Evolutionary conservation across 768 basidiomycete species (phyloP).

Genomic region (Pholiota conissans): DNA sequence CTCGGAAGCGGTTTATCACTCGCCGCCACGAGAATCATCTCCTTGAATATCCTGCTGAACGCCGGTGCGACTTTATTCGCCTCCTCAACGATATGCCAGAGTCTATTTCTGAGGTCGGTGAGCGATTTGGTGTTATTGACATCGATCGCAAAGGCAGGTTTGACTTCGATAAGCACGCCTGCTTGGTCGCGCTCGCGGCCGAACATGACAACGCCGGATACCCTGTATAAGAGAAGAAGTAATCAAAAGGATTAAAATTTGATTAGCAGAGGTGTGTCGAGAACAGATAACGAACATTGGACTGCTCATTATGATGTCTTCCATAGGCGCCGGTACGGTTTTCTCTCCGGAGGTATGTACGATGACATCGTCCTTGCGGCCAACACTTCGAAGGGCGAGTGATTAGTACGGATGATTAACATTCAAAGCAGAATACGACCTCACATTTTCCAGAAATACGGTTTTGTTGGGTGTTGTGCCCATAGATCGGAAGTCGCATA

Average conservation of each 20-base stretch:
- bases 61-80: constrained; percentile 43
- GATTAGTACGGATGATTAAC: background rate
- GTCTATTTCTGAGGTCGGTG: constrained; percentile 28
- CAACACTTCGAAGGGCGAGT: background rate
- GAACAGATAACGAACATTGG: constrained; percentile 21
- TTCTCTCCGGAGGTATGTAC: constrained; percentile 36
- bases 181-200: constrained; percentile 31
- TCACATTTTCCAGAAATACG: constrained; percentile 43
- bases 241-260: no score
- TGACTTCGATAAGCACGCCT: constrained; percentile 34
- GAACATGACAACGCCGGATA: no score
- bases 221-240: no score
- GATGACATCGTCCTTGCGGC: constrained; percentile 32
- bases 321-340: no score
- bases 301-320: constrained; percentile 24
- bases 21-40: constrained; percentile 48
- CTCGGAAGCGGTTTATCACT: constrained; percentile 40
- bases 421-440: constrained; percentile 11
- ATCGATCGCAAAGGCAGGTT: constrained; percentile 27
- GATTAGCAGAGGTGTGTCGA: no score
- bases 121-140: constrained; percentile 20
- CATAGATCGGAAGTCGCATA: constrained; percentile 47
- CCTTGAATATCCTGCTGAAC: constrained; percentile 48
- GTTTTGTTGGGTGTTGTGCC: constrained; percentile 42
- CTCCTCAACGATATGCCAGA: constrained; percentile 43